Base-by-base conservation (phyloP, 106 monocot species). In the Dioscorea dumetorum region DNA sequence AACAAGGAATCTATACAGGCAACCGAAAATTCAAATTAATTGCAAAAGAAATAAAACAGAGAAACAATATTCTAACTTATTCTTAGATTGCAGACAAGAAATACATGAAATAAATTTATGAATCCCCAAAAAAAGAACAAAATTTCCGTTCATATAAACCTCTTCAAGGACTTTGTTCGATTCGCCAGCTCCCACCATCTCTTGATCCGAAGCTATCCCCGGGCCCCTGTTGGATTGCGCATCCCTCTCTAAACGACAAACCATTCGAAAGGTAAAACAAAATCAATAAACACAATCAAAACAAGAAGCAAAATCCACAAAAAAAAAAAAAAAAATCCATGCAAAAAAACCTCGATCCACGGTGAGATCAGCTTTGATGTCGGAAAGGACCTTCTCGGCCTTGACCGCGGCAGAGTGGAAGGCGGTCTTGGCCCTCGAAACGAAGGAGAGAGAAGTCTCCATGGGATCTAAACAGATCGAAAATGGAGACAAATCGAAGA, bases 311-410 rank as follows among this genome's bases (percentile, higher is more conserved):
- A 31, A 57, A 23, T 19, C 2, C 12, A 50, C 33, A n/a, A n/a
- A n/a, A n/a, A 21, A 50, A 13, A 60, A 69, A 53, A 12, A 53
- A n/a, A n/a, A 51, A 12, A 12, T 17, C 54, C 4, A 54, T 10
- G 19, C 15, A 15, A 54, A 18, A 0, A 5, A 19, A 54, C 54
- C 19, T 19, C 54, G 54, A 54, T 54, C 54, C 8, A 8, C 5
- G 54, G 15, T 48, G 15, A 77, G 79, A 77, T 91, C 91, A 35
- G 85, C 74, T 53, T 79, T 82, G 76, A 91, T 91, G 72, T 91
- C 91, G 57, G 81, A 82, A 60, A 92, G 71, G 22, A 88, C 91
- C 70, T 75, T 88, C 78, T 87, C 90, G 34, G 90, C 87, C 72
- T 80, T 81, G 31, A 80, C 81, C 60, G 87, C 82, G 28, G 88